Evolutionary conservation across 2,329 filamentous ascomycete genomes (phyloP).

Genomic region (Trichoderma polysporum): DNA sequence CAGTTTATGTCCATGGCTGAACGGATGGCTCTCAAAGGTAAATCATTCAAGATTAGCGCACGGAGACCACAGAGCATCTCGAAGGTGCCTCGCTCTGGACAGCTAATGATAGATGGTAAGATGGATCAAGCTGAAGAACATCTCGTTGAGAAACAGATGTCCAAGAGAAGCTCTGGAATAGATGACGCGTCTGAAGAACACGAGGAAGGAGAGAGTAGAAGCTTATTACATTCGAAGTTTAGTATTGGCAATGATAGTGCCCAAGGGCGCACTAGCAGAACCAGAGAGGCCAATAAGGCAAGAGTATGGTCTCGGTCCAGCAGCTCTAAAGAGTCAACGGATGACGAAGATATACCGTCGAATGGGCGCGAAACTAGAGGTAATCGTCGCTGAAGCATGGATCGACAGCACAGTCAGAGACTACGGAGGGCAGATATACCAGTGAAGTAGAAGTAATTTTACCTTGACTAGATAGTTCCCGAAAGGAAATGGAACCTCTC

Average conservation of each 20-base stretch:
- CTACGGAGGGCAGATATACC: slow-evolving; percentile 26
- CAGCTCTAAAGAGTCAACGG: slow-evolving; percentile 22
- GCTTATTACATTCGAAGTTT: neutral
- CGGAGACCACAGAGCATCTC: slow-evolving; percentile 29
- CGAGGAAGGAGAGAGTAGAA: neutral
- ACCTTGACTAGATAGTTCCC: neutral
- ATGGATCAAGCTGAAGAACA: neutral
- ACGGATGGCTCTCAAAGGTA: slow-evolving; percentile 54
- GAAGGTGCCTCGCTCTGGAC: neutral
- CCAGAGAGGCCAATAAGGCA: neutral
- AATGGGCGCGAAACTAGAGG: neutral
- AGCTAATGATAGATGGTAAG: neutral
- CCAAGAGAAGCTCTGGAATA: neutral
- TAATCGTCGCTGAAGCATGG: slow-evolving; percentile 19
- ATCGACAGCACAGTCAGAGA: slow-evolving; percentile 20
- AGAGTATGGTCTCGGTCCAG: neutral
- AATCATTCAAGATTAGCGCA: slow-evolving; percentile 51
- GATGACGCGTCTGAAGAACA: neutral
- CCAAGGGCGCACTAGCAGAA: slow-evolving; percentile 11
- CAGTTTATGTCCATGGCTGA: slow-evolving; percentile 57
- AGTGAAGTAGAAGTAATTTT: neutral
- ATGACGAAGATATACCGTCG: slow-evolving; percentile 27
- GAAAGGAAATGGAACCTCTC: neutral
- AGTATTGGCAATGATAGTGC: neutral
- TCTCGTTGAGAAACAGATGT: neutral